These are phyloP conservation scores for Lactifluus pinguis DNA, from an alignment of 768 basidiomycete species.

Conservation along the genomic window DNA sequence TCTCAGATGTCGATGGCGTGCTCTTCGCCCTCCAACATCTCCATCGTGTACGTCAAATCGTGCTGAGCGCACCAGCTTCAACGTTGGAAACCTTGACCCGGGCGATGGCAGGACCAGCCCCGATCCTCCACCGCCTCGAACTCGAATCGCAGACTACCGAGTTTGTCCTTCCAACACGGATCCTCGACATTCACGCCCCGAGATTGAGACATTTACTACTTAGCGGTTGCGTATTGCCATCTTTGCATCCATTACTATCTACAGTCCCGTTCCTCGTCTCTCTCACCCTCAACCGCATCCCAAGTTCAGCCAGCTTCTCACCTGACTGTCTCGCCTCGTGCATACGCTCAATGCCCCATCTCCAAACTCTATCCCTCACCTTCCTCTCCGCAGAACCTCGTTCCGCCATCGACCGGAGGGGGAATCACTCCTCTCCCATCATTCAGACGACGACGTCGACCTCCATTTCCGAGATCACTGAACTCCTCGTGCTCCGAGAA, in stretches of 20 bases:
- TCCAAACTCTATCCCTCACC: not conserved
- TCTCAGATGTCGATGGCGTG: not conserved
- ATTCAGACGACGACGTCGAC: no score
- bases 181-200: not conserved
- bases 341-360: not conserved
- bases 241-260: not conserved
- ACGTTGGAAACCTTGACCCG: not conserved
- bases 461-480: not conserved
- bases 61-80: not conserved
- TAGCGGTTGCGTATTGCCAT: not conserved
- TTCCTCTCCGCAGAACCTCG: not conserved
- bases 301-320: not conserved
- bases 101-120: not conserved
- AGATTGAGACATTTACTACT: not conserved
- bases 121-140: not conserved
- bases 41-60: not conserved
- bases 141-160: not conserved
- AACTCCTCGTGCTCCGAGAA: not conserved
- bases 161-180: not conserved
- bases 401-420: not conserved
- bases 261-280: not conserved
- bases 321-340: not conserved
- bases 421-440: not conserved
- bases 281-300: not conserved
- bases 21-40: not conserved